Base-by-base conservation (phyloP, 192 early-diverging fungal species). In the Backusella tuberculispora region DNA sequence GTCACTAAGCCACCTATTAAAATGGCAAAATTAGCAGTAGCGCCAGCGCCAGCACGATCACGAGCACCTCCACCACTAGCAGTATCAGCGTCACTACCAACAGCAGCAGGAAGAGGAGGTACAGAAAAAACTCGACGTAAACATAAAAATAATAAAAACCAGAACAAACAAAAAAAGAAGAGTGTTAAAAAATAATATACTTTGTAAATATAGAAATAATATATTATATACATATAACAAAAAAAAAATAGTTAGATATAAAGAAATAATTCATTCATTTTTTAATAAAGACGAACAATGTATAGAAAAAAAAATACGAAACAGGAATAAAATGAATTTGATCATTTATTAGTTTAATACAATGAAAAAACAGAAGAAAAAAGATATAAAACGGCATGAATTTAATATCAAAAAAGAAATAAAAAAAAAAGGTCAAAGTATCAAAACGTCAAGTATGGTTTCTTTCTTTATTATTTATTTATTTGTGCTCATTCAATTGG, bases 151-250 rank as follows among this genome's bases (percentile, higher is more conserved):
- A 60, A 60, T 60, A 60, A 60, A 26, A 60, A 19, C 21, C 53
- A 60, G 24, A 60, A 12, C 53, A 60, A 60, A 12, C 53, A 24
- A 60, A 60, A 60, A 24, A 60, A 60, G 21, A 60, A 26, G 53
- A 60, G 21, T 10, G 53, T 26, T 19, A 60, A 60, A 60, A 60
- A 60, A 60, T 60, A 60, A 60, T 60, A 60, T 24, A 60, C 26
- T 60, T 56, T 60, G 53, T 60, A 60, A 60, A 60, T 60, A 60
- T 50, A 17, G 48, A 56, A 12, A 56, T 26, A 53, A 8, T 8
- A 17, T 53, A 43, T 43, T 9, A 9, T 43, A 43, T 43, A 60
- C 53, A 26, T 60, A 60, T 8, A 60, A 26, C 4, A 43, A 43
- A 10, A 9, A 1, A 43, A 60, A 60, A 60, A 19, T 21, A 60